phyloP scores from a whole-genome alignment of 192 early-diverging fungal genomes.

The Chytriomyces hyalinus region DNA sequence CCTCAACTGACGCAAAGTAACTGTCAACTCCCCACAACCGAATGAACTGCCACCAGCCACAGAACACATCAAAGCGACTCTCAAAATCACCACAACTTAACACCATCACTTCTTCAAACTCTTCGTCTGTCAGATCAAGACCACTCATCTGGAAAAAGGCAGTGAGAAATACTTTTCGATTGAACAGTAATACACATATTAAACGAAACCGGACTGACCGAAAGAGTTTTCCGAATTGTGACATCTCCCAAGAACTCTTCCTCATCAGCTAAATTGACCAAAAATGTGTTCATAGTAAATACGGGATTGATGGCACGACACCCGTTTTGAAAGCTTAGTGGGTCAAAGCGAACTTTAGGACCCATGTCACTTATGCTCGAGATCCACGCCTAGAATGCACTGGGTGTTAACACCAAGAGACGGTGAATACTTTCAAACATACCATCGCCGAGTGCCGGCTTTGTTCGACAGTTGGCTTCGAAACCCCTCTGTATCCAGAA shows the following conservation, averaged over 20 bases:
- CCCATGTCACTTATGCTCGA: conserved; percentile 31
- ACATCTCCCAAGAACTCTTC: background rate
- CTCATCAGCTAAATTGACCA: conserved; percentile 16
- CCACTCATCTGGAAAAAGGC: conserved; percentile 1
- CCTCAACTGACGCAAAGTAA: conserved; percentile 26
- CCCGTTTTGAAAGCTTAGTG: conserved; percentile 24
- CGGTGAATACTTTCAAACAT: background rate
- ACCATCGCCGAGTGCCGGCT: conserved; percentile 14
- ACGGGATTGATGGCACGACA: conserved; percentile 28
- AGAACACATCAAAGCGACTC: conserved; percentile 3
- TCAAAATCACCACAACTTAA: conserved; percentile 20
- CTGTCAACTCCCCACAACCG: conserved; percentile 20
- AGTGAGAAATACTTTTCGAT: background rate
- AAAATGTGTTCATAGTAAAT: conserved; percentile 25
- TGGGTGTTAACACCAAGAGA: background rate
- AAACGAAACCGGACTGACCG: background rate
- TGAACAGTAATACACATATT: background rate
- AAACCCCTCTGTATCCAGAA: background rate
- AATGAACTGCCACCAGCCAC: conserved; percentile 32
- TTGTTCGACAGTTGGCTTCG: conserved; percentile 15
- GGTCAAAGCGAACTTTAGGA: conserved; percentile 36
- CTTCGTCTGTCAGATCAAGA: conserved; percentile 9
- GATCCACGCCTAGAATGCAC: conserved; percentile 19
- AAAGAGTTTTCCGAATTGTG: background rate
- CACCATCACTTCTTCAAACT: conserved; percentile 24